Evolutionary conservation across 1,284 basidiomycete genomes (phyloP), one percentile per base, ranked within the genome.

Genomic region (Earliella scabrosa): DNA sequence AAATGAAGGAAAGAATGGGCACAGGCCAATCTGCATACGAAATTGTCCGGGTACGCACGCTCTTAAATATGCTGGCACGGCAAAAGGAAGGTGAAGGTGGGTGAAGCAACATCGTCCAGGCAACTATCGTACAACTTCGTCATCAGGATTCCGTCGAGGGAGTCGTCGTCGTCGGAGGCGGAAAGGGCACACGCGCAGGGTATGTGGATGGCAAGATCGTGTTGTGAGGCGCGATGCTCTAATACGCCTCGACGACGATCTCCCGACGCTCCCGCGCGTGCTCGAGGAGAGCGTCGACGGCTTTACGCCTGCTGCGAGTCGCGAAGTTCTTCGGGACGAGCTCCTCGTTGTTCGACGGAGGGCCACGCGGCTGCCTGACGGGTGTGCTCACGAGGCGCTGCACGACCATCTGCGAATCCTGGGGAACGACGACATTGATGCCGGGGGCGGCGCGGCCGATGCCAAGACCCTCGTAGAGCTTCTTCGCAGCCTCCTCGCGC

Each of bases 301-400:
- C 88, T 77, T 86, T 84, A 67, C 87, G 82, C 72, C 88, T 80
- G 71, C 89, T 87, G 64, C 91, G 83, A 21, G 85, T 85, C 16
- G 93, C 92, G 76, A 95, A 95, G 75, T 95, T 95, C 80, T 90
- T 90, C 45, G 88, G 85, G n/a, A 88, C 87, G 39, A 95, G 82
- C 70, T 95, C 93, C 66, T 93, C 91, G 55, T 86, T 83, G 69
- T 89, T 90, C 24, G 90, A 90, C 51, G 93, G 93, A 54, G 93
- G 93, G 62, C 93, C 93, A 57, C 84, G 83, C 60, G 93, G 93
- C 78, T 95, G 93, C 73, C 93, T 86, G 48, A 86, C 78, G 45
- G 90, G 86, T 67, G 86, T 82, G 70, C 85, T 87, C 58, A 78
- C 77, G 73, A 86, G 71, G 75, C 84, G 82, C 76, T 84, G 78